phyloP scores from a whole-genome alignment of 768 basidiomycete species.

The Serendipita sp. region DNA sequence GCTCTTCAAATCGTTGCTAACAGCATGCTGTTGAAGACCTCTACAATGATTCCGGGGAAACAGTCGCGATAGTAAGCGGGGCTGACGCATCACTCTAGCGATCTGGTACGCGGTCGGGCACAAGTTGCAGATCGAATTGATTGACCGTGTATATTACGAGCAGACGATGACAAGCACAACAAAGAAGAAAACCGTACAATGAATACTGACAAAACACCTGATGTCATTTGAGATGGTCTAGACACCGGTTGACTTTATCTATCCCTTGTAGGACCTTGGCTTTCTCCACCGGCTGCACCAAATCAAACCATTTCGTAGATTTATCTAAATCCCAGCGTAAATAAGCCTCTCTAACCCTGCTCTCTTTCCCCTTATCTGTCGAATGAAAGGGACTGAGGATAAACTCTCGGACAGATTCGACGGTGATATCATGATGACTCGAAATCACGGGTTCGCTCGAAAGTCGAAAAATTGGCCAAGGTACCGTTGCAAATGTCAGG shows the following conservation, averaged over 20 bases:
- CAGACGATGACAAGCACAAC: background rate
- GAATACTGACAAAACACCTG: background rate
- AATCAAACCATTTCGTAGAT: background rate
- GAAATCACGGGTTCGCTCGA: background rate
- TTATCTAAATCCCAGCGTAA: background rate
- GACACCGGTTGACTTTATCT: constrained; percentile 1
- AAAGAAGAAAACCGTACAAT: background rate
- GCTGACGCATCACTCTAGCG: background rate
- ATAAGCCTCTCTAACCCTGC: background rate
- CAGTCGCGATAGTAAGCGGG: background rate
- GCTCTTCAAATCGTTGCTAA: background rate
- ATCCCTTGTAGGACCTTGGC: background rate
- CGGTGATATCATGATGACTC: background rate
- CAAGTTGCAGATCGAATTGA: background rate
- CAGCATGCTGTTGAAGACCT: background rate
- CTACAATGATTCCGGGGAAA: background rate
- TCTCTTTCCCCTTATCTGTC: background rate
- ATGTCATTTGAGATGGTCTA: background rate
- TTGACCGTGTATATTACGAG: background rate
- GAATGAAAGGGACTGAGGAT: constrained; percentile 5
- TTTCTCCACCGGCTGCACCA: background rate
- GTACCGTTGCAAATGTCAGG: constrained; percentile 1
- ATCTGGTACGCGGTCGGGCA: background rate
- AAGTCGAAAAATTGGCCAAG: background rate
- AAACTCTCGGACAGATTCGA: background rate